Evolutionary conservation across 108 stramenopile genomes (phyloP).

Genomic region (Nitzschia sp.): DNA sequence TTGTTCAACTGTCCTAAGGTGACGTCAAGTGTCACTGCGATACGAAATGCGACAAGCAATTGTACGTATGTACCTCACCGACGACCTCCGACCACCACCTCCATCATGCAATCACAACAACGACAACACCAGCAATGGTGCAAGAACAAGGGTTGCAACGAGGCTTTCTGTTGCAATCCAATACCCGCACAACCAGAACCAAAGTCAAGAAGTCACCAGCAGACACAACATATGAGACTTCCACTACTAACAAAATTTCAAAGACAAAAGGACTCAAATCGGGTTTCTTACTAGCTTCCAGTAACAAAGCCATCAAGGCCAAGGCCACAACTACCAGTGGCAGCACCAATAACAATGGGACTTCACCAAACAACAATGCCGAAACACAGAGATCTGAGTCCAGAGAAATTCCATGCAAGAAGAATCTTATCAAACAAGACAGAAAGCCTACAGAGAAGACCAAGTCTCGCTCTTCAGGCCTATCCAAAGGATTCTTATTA

Average conservation of each 20-base stretch:
- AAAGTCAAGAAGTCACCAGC: too few species aligned
- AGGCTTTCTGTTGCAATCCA: slow-evolving; percentile 1
- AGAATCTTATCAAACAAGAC: not conserved
- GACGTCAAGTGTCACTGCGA: too few species aligned
- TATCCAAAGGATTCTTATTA: slow-evolving; percentile 5
- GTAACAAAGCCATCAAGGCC: not conserved
- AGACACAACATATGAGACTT: too few species aligned
- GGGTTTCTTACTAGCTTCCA: not conserved
- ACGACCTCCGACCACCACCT: too few species aligned
- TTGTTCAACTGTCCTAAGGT: too few species aligned
- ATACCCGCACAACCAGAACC: not conserved
- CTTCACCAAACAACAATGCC: too few species aligned
- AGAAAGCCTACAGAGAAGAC: not conserved
- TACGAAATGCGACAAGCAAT: too few species aligned
- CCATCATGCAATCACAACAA: too few species aligned
- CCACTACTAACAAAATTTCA: too few species aligned
- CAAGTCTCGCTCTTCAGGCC: not conserved
- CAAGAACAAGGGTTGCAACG: not conserved
- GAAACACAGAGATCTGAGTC: not conserved
- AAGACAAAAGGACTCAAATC: not conserved
- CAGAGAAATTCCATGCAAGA: too few species aligned
- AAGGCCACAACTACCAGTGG: not conserved
- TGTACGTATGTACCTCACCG: too few species aligned
- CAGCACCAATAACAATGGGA: not conserved
- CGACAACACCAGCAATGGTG: not conserved